These are phyloP conservation scores for Zasmidium angulare DNA, from an alignment of 2,329 filamentous ascomycete genomes.

Conservation along the genomic window DNA sequence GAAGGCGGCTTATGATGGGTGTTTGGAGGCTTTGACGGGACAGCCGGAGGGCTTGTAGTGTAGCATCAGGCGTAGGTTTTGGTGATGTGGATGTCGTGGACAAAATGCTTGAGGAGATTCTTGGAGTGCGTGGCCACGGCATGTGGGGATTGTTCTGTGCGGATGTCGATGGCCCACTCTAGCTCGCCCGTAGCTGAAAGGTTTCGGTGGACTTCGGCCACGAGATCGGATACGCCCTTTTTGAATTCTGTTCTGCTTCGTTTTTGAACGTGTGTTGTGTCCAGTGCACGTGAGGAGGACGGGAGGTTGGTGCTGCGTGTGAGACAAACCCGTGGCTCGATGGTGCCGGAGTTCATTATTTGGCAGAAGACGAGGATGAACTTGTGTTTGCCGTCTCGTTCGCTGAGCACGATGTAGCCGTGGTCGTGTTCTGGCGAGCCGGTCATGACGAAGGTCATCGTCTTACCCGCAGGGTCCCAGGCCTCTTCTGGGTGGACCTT, in stretches of 20 bases:
- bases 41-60: not conserved
- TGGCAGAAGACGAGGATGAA: slow-evolving; percentile 18
- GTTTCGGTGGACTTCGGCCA: slow-evolving; percentile 13
- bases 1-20: slow-evolving; percentile 41
- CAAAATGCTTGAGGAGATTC: not conserved
- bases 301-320: slow-evolving; percentile 7
- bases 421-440: slow-evolving; percentile 17
- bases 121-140: not conserved
- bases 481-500: slow-evolving; percentile 16
- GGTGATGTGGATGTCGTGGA: not conserved
- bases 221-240: slow-evolving; percentile 15
- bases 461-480: slow-evolving; percentile 6
- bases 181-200: slow-evolving; percentile 10
- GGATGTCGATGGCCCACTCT: slow-evolving; percentile 18
- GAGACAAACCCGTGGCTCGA: slow-evolving; percentile 17
- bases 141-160: slow-evolving; percentile 12
- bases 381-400: slow-evolving; percentile 19
- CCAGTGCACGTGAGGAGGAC: slow-evolving; percentile 5
- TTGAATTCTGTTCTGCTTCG: slow-evolving; percentile 18
- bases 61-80: not conserved
- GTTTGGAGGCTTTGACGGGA: slow-evolving; percentile 8
- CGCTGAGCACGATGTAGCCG: slow-evolving; percentile 18
- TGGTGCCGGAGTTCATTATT: slow-evolving; percentile 11
- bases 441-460: slow-evolving; percentile 19
- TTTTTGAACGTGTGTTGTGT: slow-evolving; percentile 1